Evolutionary conservation across 2,329 filamentous ascomycete species (phyloP).

Genomic region (Penicillium sp.): DNA sequence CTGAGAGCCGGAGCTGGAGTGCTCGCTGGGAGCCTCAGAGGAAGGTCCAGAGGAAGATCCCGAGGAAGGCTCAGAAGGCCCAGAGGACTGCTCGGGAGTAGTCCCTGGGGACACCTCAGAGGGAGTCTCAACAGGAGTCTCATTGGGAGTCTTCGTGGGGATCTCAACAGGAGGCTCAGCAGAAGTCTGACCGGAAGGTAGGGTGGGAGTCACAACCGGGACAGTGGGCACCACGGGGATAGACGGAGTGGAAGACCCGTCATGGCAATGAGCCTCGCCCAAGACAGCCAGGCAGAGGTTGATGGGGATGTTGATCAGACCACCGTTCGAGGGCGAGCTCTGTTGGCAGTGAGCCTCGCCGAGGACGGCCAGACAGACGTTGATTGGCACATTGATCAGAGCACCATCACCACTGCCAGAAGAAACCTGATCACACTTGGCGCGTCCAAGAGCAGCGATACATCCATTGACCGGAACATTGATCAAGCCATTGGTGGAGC

Average conservation of each 20-base stretch:
- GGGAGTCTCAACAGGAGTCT: background rate
- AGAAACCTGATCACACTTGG: slow-evolving; percentile 27
- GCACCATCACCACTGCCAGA: slow-evolving; percentile 7
- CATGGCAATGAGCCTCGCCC: slow-evolving; percentile 27
- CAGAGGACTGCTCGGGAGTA: background rate
- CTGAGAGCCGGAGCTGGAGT: background rate
- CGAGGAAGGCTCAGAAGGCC: background rate
- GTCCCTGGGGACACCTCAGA: background rate
- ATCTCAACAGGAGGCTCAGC: background rate
- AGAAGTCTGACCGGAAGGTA: background rate
- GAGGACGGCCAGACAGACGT: slow-evolving; percentile 30
- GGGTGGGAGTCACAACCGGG: background rate
- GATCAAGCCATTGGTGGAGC: slow-evolving; percentile 21
- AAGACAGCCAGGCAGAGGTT: slow-evolving; percentile 29
- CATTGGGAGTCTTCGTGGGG: background rate
- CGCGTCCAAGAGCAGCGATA: slow-evolving; percentile 24
- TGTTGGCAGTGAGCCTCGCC: slow-evolving; percentile 30
- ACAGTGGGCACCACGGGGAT: background rate
- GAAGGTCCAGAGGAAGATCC: background rate
- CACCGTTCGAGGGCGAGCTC: slow-evolving; percentile 12
- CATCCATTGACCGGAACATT: slow-evolving; percentile 27
- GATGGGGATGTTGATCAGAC: slow-evolving; percentile 30
- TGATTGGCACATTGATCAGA: slow-evolving; percentile 30
- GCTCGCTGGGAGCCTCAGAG: background rate
- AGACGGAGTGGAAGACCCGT: slow-evolving; percentile 4